Evolutionary conservation across 331 rosid species (phyloP).

Genomic region (Malus hybrid): DNA sequence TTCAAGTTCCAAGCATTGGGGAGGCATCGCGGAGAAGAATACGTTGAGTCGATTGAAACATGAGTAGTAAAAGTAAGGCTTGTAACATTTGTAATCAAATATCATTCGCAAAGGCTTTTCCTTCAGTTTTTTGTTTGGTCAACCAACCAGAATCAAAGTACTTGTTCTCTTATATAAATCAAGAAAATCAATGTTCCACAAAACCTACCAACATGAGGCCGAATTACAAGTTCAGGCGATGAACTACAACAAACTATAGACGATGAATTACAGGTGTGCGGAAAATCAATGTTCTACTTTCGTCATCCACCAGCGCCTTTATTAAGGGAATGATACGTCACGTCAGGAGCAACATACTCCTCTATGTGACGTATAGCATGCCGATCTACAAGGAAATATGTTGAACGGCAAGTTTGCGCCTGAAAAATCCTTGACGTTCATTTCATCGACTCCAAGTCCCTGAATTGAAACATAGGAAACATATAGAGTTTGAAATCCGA

Average conservation of each 20-base stretch:
- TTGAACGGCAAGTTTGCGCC: not conserved
- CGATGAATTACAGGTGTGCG: conserved; percentile 1
- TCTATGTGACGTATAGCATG: not conserved
- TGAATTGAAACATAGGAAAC: conserved; percentile 7
- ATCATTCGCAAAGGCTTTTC: not conserved
- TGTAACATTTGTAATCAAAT: too few relatives aligned
- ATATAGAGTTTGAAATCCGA: not conserved
- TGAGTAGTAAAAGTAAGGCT: not conserved
- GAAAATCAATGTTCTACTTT: not conserved
- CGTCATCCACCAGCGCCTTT: not conserved
- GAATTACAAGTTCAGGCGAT: not conserved
- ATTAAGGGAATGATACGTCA: not conserved
- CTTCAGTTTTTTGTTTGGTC: too few relatives aligned
- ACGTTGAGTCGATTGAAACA: not conserved
- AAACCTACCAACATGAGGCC: not conserved
- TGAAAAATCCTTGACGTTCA: not conserved
- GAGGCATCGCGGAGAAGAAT: not conserved
- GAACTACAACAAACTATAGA: not conserved
- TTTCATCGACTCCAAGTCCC: conserved; percentile 4
- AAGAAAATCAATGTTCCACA: too few relatives aligned
- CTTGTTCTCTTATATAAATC: too few relatives aligned
- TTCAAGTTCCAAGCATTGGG: not conserved
- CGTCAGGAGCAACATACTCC: not conserved
- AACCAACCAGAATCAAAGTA: too few relatives aligned
- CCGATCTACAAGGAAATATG: conserved; percentile 2